Evolutionary conservation across 805 yeast species (phyloP), one percentile per base, ranked within the genome.

Genomic region (Starmerella stellata): DNA sequence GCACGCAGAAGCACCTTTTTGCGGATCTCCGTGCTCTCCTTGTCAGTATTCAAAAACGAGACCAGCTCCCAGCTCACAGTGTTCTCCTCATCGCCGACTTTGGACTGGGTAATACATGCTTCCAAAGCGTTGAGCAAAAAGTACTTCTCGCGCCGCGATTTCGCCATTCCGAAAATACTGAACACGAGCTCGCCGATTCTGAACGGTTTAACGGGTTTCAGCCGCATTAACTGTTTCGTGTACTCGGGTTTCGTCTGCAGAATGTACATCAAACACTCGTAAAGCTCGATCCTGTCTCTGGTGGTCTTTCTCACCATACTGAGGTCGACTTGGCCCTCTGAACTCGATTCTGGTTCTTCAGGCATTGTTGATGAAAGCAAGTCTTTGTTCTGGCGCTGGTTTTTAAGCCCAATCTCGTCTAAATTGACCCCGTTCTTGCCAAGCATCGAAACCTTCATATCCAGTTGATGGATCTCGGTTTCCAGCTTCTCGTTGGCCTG

Each of bases 171-270:
- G 39, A 48, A 63, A 4, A 54, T 49, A 2, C 54, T 47, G 44
- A 62, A 44, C 4, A 60, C 48, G 9, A 57, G 43, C 5, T 48
- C 46, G 16, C 58, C 59, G 16, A 53, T 38, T 15, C 50, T 48
- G 11, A 18, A n/a, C 21, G 17, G 30, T n/a, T 27, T 25, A 38
- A 42, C 40, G 4, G 50, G 41, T n/a, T 30, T 32, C 23, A 19
- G 31, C 44, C 49, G 43, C 30, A 61, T 55, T 39, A 72, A 69
- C 27, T 81, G 55, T 2, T 74, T 64, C 52, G 85, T 65, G 51
- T 87, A 87, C 1, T 57, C 54, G 0, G 93, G 79, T 50, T 80
- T 81, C 0, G 93, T 78, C 54, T 90, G 96, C 33, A 90, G 56
- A 20, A 87, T 59, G 52, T 77, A 90, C 48, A 90, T 75, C 37